Evolutionary conservation across 2,329 filamentous ascomycete genomes (phyloP).

Genomic region (Dactylellina drechsleri): DNA sequence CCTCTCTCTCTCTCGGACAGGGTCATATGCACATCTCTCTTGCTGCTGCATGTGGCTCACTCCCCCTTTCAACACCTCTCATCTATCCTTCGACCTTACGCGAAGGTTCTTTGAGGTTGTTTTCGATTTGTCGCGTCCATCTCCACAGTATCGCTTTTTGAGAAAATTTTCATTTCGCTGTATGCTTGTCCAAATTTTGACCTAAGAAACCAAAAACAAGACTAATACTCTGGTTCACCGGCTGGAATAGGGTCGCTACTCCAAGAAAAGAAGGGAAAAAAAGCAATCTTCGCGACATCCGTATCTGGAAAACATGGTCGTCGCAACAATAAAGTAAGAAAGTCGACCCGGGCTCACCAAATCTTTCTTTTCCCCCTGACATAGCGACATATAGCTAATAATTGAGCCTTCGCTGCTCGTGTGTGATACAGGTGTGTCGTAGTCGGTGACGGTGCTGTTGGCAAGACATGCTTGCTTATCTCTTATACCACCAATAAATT

Average conservation of each 20-base stretch:
- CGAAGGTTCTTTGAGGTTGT: constrained; percentile 18
- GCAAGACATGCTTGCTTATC: constrained; percentile 98
- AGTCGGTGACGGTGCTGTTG: constrained; percentile 98
- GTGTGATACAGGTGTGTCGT: constrained; percentile 82
- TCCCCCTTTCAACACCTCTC: constrained; percentile 42
- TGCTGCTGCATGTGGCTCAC: constrained; percentile 25
- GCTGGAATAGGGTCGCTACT: neutral
- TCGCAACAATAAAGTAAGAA: constrained; percentile 72
- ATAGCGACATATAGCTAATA: constrained; percentile 32
- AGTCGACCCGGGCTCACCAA: constrained; percentile 15
- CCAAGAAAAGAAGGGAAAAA: constrained; percentile 29
- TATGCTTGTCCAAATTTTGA: neutral
- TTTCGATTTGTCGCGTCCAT: constrained; percentile 39
- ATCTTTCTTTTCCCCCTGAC: constrained; percentile 9
- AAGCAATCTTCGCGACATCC: constrained; percentile 35
- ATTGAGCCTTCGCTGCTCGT: constrained; percentile 15
- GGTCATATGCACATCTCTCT: constrained; percentile 41
- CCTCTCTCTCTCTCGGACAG: constrained; percentile 21
- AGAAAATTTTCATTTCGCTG: constrained; percentile 4
- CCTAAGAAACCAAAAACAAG: neutral
- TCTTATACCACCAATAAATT: constrained; percentile 99
- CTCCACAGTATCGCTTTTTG: constrained; percentile 14
- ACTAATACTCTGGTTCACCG: neutral
- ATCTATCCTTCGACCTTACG: constrained; percentile 16
- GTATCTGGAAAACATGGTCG: constrained; percentile 65